Conservation (phyloP, 805 yeast species). For the Yarrowia sp. region DNA sequence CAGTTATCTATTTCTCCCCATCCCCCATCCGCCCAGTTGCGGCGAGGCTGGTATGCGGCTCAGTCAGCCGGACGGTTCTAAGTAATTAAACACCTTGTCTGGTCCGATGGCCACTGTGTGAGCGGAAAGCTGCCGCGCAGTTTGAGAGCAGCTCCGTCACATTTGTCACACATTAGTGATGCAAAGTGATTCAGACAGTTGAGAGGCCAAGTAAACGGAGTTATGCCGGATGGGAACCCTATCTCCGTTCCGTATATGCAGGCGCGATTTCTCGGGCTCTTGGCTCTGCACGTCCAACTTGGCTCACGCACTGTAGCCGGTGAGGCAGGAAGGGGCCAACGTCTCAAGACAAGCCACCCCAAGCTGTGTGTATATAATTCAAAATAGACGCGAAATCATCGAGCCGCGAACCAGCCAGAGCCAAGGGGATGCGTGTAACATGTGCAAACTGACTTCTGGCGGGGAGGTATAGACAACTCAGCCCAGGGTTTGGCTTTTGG, state of each 20-base stretch:
- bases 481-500: neutral
- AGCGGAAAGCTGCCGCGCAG: too few relatives aligned
- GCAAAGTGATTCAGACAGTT: neutral
- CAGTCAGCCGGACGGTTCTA: neutral
- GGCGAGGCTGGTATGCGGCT: slow-evolving; percentile 22
- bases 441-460: slow-evolving; percentile 5
- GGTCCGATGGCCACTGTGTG: neutral
- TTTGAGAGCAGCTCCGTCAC: slow-evolving; percentile 10
- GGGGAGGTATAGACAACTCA: neutral
- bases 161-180: neutral
- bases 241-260: slow-evolving; percentile 6
- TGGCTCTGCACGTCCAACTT: neutral
- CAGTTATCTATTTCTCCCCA: too few relatives aligned
- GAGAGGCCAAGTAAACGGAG: neutral
- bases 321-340: neutral
- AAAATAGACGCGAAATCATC: slow-evolving; percentile 16
- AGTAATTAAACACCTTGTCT: too few relatives aligned
- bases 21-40: slow-evolving; percentile 10
- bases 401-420: neutral
- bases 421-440: neutral
- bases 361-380: too few relatives aligned
- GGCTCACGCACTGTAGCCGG: neutral
- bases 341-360: neutral
- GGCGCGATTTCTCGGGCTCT: neutral
- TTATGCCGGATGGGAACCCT: slow-evolving; percentile 7